Conservation (phyloP, 257 asterid species). For the Solanum microdontum region DNA sequence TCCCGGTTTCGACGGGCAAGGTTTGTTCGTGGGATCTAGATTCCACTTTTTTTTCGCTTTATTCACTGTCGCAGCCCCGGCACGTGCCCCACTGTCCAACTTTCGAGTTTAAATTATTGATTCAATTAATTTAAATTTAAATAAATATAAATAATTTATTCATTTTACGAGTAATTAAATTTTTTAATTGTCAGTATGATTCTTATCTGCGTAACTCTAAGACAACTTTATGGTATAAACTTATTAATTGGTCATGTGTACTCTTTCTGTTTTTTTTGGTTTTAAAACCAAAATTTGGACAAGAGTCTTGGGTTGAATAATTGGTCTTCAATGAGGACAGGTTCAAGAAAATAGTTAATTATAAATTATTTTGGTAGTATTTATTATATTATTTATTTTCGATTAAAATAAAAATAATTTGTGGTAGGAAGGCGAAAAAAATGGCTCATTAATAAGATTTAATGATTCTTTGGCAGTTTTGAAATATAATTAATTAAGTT, state of each 20-base stretch:
- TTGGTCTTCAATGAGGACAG: not conserved
- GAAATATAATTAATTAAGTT: not conserved
- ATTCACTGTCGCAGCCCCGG: not conserved
- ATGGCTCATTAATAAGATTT: not conserved
- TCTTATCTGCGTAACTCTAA: not conserved
- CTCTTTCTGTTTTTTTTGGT: not conserved
- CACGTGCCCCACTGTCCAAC: slow-evolving; percentile 16
- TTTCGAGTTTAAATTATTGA: not conserved
- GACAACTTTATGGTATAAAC: not conserved
- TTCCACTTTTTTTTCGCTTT: slow-evolving; percentile 13
- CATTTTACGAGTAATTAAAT: not conserved
- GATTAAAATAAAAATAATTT: no score
- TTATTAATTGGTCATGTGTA: not conserved
- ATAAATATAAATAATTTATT: no score
- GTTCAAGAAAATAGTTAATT: not conserved
- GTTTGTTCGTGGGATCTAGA: slow-evolving; percentile 28
- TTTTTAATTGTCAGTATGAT: not conserved
- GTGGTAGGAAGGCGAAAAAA: not conserved
- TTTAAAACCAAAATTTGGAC: not conserved
- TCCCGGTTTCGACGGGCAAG: slow-evolving; percentile 24
- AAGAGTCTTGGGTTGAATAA: not conserved
- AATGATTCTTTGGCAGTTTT: not conserved
- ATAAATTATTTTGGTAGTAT: not conserved
- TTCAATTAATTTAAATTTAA: no score
- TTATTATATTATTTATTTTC: not conserved